These are phyloP conservation scores for Diddensiella santjacobensis DNA, from an alignment of 805 yeast species.

Conservation along the genomic window DNA sequence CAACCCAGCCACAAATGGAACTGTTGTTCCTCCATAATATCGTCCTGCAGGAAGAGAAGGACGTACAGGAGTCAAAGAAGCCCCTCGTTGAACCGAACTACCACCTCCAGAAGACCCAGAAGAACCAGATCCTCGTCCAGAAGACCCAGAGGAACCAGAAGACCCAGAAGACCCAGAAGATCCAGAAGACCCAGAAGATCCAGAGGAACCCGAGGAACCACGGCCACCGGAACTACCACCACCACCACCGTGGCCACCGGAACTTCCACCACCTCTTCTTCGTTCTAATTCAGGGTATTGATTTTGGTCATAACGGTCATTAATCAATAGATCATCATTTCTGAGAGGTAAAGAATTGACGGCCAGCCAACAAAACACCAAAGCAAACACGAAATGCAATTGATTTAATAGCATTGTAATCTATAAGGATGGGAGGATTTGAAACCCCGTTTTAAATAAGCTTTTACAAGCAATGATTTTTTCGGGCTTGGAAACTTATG, in stretches of 20 bases:
- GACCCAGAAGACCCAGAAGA: conserved; percentile 5
- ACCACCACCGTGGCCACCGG: conserved; percentile 4
- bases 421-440: too few species aligned
- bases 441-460: too few species aligned
- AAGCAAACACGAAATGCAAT: neutral
- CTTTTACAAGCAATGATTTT: too few species aligned
- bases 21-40: conserved; percentile 15
- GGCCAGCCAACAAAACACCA: neutral
- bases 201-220: conserved; percentile 8
- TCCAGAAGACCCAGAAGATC: conserved; percentile 8
- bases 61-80: neutral
- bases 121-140: neutral
- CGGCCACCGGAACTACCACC: conserved; percentile 5
- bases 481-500: too few species aligned
- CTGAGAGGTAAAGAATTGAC: neutral
- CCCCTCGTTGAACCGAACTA: neutral
- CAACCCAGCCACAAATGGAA: conserved; percentile 12
- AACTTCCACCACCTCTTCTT: conserved; percentile 9
- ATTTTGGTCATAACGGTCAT: neutral
- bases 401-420: neutral
- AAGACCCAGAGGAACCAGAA: neutral
- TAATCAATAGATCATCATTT: neutral
- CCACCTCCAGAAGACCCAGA: neutral
- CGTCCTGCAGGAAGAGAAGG: conserved; percentile 4
- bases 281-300: conserved; percentile 1